Evolutionary conservation across 306 rosid species (phyloP).

Genomic region (Purshia tridentata): DNA sequence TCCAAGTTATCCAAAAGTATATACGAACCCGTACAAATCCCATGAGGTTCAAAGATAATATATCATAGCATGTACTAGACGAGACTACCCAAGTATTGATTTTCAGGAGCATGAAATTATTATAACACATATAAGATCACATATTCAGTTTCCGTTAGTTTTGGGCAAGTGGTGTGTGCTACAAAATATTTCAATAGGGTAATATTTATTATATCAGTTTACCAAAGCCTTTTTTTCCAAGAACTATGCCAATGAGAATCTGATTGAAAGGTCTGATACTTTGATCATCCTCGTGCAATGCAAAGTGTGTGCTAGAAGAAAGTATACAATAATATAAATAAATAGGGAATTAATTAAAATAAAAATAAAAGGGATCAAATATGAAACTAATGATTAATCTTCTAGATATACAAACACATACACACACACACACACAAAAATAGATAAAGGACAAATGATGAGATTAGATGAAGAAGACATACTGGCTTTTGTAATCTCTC

Average conservation of each 20-base stretch:
- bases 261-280: background rate
- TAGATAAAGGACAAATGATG: background rate
- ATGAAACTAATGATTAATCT: background rate
- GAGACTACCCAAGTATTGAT: background rate
- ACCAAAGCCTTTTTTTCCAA: background rate
- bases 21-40: constrained; percentile 54
- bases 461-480: constrained; percentile 21
- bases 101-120: background rate
- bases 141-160: background rate
- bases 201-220: background rate
- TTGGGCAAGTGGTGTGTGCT: background rate
- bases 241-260: too few relatives aligned
- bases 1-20: constrained; percentile 69
- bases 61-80: background rate
- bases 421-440: too few relatives aligned
- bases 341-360: background rate
- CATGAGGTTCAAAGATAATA: constrained; percentile 13
- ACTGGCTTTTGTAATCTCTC: constrained; percentile 89
- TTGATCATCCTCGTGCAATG: background rate
- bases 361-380: background rate
- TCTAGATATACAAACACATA: background rate
- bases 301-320: background rate
- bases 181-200: background rate
- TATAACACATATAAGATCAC: background rate
- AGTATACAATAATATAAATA: background rate